Base-by-base conservation (phyloP, 352 stramenopile genomes). In the Pythium brassicae region DNA sequence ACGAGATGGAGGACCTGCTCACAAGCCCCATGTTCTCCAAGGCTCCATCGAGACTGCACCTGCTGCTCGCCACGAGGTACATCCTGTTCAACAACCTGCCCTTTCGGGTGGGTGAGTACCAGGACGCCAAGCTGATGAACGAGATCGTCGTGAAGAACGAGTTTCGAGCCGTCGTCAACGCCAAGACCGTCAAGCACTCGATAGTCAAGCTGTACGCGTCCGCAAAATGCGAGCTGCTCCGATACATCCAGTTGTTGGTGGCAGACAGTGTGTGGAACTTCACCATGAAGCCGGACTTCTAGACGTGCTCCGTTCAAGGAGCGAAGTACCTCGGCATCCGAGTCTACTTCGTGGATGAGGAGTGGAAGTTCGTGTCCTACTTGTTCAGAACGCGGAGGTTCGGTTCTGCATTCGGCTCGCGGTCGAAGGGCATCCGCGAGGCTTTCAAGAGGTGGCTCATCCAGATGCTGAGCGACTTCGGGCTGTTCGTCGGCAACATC, bases 381-480 rank as follows among this genome's bases (percentile, higher is more conserved):
- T 10, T 66, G 6, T 52, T 66, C 2, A 52, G 59, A 14, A 39
- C 32, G 12, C 26, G 52, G 4, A 8, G 50, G 15, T 61, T 66
- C 40, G 22, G 61, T 32, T 47, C 59, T 0, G 20, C 14, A 22
- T 66, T 43, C 26, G 53, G 20, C 14, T 27, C 60, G 3, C 19
- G 59, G 14, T 43, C 48, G 10, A 26, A 39, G 3, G 52, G 53
- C 22, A 61, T 66, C 44, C 42, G 39, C 7, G 5, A 27, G 3
- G 47, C 52, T 17, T 61, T 61, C 15, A 26, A 48, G 23, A 15
- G 11, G 2, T 66, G 59, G 59, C 25, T 66, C 14, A 5, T 27
- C n/a, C 17, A 53, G 6, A 48, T 66, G 3, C 46, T 66, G 4
- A n/a, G 11, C 4, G 59, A 57, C 45, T 66, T 66, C 37, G 53